Conservation (phyloP, 2,329 filamentous ascomycete species). For the Teratosphaeria zuluensis region DNA sequence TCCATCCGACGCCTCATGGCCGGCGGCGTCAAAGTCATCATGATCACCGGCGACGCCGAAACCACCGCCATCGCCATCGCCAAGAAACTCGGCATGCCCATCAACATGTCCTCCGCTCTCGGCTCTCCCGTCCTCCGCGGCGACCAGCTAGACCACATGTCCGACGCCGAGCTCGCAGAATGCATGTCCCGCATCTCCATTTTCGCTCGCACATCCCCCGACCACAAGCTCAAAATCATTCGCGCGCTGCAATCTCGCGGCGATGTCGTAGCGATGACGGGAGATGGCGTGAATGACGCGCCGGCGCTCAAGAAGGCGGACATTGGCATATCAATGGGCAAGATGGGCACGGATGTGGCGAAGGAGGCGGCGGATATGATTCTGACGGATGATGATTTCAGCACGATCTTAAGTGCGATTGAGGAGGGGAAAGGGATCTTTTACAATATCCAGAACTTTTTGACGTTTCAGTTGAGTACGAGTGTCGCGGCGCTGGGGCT, state of each 20-base stretch:
- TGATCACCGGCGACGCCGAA: constrained; percentile 97
- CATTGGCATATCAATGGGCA: constrained; percentile 95
- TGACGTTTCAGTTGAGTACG: constrained; percentile 96
- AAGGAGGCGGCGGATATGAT: constrained; percentile 97
- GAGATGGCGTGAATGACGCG: constrained; percentile 95
- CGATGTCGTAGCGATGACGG: constrained; percentile 98
- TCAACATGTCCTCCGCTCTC: constrained; percentile 50
- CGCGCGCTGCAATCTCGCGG: constrained; percentile 81
- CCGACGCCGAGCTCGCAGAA: constrained; percentile 68
- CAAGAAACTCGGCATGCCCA: constrained; percentile 86
- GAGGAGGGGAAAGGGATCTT: constrained; percentile 99
- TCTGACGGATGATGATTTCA: constrained; percentile 79
- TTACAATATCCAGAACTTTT: constrained; percentile 98
- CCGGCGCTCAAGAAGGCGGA: constrained; percentile 94
- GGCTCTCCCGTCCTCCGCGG: constrained; percentile 70
- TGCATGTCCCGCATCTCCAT: constrained; percentile 85
- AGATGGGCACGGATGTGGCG: constrained; percentile 88
- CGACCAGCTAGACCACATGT: constrained; percentile 90
- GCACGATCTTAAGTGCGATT: constrained; percentile 85
- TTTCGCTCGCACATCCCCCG: constrained; percentile 90
- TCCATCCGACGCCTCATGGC: constrained; percentile 85
- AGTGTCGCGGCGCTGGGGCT: constrained; percentile 87
- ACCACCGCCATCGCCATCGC: constrained; percentile 91
- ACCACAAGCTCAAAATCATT: constrained; percentile 98
- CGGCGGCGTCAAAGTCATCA: constrained; percentile 92